Evolutionary conservation across 2,329 filamentous ascomycete genomes (phyloP).

Genomic region (Cryphonectria carpinicola): DNA sequence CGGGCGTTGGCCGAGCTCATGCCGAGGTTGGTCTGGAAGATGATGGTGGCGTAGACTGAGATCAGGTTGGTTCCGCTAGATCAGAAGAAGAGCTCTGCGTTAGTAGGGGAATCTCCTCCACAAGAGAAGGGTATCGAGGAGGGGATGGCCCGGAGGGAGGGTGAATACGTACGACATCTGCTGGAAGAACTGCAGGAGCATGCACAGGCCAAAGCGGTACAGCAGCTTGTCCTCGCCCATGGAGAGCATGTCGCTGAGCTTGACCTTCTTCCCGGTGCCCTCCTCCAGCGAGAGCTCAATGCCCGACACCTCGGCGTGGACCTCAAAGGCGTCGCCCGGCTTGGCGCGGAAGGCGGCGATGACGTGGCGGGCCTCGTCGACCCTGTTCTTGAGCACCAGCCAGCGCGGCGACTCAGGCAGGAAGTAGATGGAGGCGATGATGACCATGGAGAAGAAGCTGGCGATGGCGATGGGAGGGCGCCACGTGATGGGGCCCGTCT

Average conservation of each 20-base stretch:
- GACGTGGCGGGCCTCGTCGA: conserved; percentile 26
- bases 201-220: conserved; percentile 55
- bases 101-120: neutral
- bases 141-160: conserved; percentile 19
- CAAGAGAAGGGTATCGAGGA: neutral
- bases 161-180: conserved; percentile 45
- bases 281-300: conserved; percentile 35
- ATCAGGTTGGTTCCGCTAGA: conserved; percentile 48
- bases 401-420: conserved; percentile 31
- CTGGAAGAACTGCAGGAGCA: conserved; percentile 54
- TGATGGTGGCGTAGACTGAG: conserved; percentile 49
- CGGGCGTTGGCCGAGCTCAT: conserved; percentile 42
- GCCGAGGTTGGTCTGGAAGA: conserved; percentile 47
- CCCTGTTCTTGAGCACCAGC: conserved; percentile 28
- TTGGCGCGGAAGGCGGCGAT: conserved; percentile 29
- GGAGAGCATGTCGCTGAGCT: conserved; percentile 49
- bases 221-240: conserved; percentile 54
- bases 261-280: conserved; percentile 41
- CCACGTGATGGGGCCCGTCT: conserved; percentile 30
- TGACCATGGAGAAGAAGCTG: conserved; percentile 24
- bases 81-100: neutral
- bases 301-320: conserved; percentile 25
- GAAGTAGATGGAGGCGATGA: conserved; percentile 26
- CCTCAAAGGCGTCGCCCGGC: conserved; percentile 26
- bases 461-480: conserved; percentile 29